These are phyloP conservation scores for Gynandropsis gynandra DNA, from an alignment of 345 rosid species.

Conservation along the genomic window DNA sequence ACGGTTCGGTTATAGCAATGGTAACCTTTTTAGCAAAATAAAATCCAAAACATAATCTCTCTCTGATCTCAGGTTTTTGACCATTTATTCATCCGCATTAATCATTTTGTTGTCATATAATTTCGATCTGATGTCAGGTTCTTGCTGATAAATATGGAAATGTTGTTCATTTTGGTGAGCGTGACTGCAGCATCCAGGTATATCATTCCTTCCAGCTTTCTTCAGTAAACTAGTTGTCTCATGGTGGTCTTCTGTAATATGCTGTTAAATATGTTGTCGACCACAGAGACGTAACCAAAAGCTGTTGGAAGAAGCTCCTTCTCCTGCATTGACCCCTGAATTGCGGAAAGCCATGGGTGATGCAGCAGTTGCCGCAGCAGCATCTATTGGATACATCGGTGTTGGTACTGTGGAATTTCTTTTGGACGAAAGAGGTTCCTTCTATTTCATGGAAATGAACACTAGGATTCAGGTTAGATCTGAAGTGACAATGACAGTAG, in stretches of 20 bases:
- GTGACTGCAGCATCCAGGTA: constrained; percentile 99
- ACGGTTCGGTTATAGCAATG: no score
- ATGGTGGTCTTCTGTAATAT: not conserved
- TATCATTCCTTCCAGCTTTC: constrained; percentile 10
- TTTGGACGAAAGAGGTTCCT: constrained; percentile 95
- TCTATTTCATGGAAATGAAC: constrained; percentile 99
- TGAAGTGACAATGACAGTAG: not conserved
- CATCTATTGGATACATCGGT: constrained; percentile 94
- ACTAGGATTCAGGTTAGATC: constrained; percentile 85
- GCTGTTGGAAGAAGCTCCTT: constrained; percentile 96
- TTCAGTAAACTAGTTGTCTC: no score
- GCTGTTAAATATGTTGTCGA: constrained; percentile 10
- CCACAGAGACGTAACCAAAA: constrained; percentile 92
- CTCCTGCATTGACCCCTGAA: constrained; percentile 93
- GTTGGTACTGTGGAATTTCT: constrained; percentile 98
- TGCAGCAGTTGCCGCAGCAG: constrained; percentile 99
- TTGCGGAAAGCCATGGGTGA: constrained; percentile 98
- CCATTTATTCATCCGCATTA: no score
- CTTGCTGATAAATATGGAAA: constrained; percentile 95
- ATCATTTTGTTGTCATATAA: constrained; percentile 16
- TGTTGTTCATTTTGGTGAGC: constrained; percentile 98
- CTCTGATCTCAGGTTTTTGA: no score
- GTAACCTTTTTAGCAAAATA: no score
- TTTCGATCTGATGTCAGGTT: constrained; percentile 46
- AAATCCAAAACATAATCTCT: no score